phyloP scores from a whole-genome alignment of 2,329 filamentous ascomycete species.

The Sporothrix mexicana region DNA sequence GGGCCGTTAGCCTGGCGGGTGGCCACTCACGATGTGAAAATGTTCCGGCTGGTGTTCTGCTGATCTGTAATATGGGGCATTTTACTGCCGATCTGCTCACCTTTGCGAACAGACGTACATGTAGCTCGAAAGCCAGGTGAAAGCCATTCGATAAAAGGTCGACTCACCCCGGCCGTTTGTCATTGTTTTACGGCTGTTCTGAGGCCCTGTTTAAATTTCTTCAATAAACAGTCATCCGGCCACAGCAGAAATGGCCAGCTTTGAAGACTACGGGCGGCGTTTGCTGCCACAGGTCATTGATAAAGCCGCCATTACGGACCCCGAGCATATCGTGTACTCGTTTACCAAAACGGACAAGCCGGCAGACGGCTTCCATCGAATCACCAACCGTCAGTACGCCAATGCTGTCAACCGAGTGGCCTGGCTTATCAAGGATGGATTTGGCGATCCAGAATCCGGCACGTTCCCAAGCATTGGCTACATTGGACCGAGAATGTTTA shows the following conservation, averaged over 20 bases:
- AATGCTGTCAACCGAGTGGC: conserved; percentile 1
- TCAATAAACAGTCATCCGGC: neutral
- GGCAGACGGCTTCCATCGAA: neutral
- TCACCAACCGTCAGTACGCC: conserved; percentile 5
- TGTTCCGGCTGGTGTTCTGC: neutral
- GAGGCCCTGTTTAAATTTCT: neutral
- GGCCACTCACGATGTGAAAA: neutral
- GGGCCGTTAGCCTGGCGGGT: neutral
- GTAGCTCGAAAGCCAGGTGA: neutral
- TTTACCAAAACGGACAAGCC: conserved; percentile 4
- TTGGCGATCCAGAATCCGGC: neutral
- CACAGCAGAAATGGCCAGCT: neutral
- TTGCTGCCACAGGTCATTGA: neutral
- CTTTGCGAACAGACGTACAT: neutral
- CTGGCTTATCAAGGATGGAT: neutral
- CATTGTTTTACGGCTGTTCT: neutral
- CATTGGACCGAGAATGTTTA: neutral
- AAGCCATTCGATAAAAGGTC: neutral
- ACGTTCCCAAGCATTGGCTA: neutral
- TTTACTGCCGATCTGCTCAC: neutral
- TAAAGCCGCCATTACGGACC: neutral
- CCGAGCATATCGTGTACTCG: neutral
- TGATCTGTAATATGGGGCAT: neutral
- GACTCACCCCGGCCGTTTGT: neutral
- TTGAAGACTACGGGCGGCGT: neutral